These are phyloP conservation scores for Emergomyces pasteurianus DNA, from an alignment of 2,329 filamentous ascomycete genomes.

Conservation along the genomic window DNA sequence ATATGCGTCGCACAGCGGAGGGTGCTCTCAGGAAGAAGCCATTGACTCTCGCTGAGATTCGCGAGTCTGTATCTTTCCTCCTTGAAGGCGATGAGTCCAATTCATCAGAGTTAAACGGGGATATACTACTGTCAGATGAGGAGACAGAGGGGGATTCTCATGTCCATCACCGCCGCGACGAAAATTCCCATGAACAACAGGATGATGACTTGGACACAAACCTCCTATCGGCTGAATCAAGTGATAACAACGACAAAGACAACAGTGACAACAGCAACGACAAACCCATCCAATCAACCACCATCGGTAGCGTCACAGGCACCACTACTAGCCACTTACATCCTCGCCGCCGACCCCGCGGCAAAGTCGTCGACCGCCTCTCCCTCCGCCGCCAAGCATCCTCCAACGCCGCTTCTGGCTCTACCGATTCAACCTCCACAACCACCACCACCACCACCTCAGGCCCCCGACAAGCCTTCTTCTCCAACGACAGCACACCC, in stretches of 20 bases:
- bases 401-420: conserved; percentile 28
- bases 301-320: conserved; percentile 14
- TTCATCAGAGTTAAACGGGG: conserved; percentile 20
- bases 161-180: conserved; percentile 38
- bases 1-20: conserved; percentile 47
- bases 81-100: conserved; percentile 42
- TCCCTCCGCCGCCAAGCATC: conserved; percentile 34
- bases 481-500: conserved; percentile 13
- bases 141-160: conserved; percentile 14
- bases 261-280: conserved; percentile 13
- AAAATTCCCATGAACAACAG: conserved; percentile 38
- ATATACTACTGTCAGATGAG: conserved; percentile 39
- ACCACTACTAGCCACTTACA: conserved; percentile 18
- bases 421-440: conserved; percentile 24
- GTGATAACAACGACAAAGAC: conserved; percentile 13
- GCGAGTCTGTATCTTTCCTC: conserved; percentile 70
- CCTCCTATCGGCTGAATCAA: conserved; percentile 1
- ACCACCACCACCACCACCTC: conserved; percentile 30
- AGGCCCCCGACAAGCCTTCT: conserved; percentile 25
- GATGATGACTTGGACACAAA: conserved; percentile 38
- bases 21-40: conserved; percentile 52
- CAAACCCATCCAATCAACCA: conserved; percentile 11
- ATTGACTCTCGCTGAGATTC: conserved; percentile 64
- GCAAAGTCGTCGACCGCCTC: conserved; percentile 34
- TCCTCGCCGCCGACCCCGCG: conserved; percentile 28